Evolutionary conservation across 1,139 yeast genomes (phyloP), one percentile per base, ranked within the genome.

Genomic region (Candida glucosophila): DNA sequence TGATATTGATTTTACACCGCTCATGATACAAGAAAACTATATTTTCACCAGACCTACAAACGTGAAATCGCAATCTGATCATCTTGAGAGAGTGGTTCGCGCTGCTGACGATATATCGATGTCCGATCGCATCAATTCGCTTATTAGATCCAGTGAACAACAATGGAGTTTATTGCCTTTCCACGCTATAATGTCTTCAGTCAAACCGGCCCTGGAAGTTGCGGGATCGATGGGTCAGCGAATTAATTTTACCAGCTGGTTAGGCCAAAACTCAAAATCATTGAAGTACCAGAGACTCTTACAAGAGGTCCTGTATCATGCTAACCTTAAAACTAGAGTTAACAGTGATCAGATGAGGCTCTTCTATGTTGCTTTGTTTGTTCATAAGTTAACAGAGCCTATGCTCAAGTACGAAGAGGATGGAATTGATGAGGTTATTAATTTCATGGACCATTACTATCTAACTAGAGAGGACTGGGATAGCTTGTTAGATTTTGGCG

Each of bases 1-100:
- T 52, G 98, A 92, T 52, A 85, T 85, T 52, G 96, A 88, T 47
- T 78, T 92, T 48, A 76, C 94, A 1, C 98, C 98, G 3, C 63
- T 90, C 35, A 90, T 92, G 97, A 71, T 92, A 25, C 97, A 90
- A 47, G 98, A 92, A 49, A 92, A 92, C 52, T 92, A 92, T 47
- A 51, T 85, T 26, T 58, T 56, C 25, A 77, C 93, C 0, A 56
- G 56, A 20, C 92, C 94, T 3, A 55, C 68, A 19, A 40, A 49
- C n/a, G 43, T 49, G 3, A 51, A 49, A 8, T 44, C 50, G 9
- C 45, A 58, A 9, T 47, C 48, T 22, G 61, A 67, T 14, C 85
- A 77, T 40, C 53, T 90, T 30, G 65, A 68, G 36, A 61, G 74
- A 17, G 77, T 80, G 2, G 79, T 85, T 1, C 58, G 61, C 16